phyloP scores from a whole-genome alignment of 2,329 filamentous ascomycete genomes.

The Hirsutella minnesotensis region DNA sequence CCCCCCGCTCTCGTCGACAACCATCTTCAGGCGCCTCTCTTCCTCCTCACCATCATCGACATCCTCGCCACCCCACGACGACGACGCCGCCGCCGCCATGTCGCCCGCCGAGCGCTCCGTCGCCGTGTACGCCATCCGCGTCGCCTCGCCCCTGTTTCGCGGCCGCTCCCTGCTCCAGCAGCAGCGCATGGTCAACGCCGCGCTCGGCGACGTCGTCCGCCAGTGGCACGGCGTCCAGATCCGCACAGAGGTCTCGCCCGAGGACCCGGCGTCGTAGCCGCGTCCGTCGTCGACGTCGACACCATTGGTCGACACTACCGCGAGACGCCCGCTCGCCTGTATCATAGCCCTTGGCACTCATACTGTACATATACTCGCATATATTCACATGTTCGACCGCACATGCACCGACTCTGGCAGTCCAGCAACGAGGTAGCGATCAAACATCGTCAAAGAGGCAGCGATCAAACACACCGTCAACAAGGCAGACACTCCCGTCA shows the following conservation, averaged over 20 bases:
- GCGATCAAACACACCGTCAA: too few relatives aligned
- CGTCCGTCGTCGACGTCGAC: too few relatives aligned
- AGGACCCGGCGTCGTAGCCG: not conserved
- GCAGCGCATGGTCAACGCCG: slow-evolving; percentile 67
- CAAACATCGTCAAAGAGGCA: too few relatives aligned
- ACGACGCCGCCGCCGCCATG: slow-evolving; percentile 17
- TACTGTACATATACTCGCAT: too few relatives aligned
- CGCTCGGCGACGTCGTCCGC: slow-evolving; percentile 65
- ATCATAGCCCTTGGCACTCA: too few relatives aligned
- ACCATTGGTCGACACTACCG: too few relatives aligned
- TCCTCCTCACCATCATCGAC: not conserved
- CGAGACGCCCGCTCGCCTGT: too few relatives aligned
- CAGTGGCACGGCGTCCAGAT: slow-evolving; percentile 76
- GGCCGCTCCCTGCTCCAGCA: slow-evolving; percentile 67
- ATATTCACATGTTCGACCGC: too few relatives aligned
- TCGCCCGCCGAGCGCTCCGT: slow-evolving; percentile 45
- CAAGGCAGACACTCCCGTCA: too few relatives aligned
- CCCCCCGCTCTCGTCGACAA: not conserved
- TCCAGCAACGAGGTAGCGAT: too few relatives aligned
- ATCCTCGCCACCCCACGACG: not conserved
- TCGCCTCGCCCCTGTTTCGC: slow-evolving; percentile 58
- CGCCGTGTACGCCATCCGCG: slow-evolving; percentile 72
- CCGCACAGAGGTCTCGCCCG: slow-evolving; percentile 45
- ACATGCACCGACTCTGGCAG: too few relatives aligned
- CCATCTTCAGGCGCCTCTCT: slow-evolving; percentile 1